Evolutionary conservation across 169 alveolate species (phyloP), one percentile per base, ranked within the genome.

Genomic region (Eimeria nieschulzi): DNA sequence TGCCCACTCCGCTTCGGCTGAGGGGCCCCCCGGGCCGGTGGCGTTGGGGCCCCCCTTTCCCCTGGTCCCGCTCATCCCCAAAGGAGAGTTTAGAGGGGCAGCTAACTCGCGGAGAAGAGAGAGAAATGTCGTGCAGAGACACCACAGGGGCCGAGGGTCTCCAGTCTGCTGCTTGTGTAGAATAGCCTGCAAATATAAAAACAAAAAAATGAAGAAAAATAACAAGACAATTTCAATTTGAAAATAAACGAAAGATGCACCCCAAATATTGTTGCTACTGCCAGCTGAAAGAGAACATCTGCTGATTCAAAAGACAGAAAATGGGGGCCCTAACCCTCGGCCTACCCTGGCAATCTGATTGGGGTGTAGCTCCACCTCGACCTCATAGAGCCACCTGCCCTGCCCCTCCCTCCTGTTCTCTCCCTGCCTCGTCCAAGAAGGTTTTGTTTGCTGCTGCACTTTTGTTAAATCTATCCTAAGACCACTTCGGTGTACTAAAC

Each of bases 91-190:
- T 8, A 73, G 25, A 15, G 63, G n/a, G 15, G 63, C 83, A 33
- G 83, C 56, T 15, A 73, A 73, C 83, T 73, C 83, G 26, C 83
- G 83, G 26, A 73, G 56, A 56, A 73, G 26, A 46, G 83, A 73
- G 25, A 73, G 61, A 33, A 73, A 73, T 13, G 83, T 73, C 17
- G 63, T 12, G 63, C 83, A 73, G 5, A 73, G 56, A 73, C 83
- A 73, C 83, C 83, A 73, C 61, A 73, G 21, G 17, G 83, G 83
- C 9, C 83, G 83, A 7, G 83, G 83, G 21, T 73, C 83, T 3
- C 83, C 83, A 8, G 83, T 73, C 26, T 33, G 8, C 83, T 73
- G 83, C 63, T 26, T 23, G 21, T 73, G 83, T 9, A 73, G 61
- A 9, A 73, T 33, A 5, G 83, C 83, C 83, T 73, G 63, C 19